phyloP scores from a whole-genome alignment of 768 basidiomycete genomes.

The Pleurotus tuber-regium region DNA sequence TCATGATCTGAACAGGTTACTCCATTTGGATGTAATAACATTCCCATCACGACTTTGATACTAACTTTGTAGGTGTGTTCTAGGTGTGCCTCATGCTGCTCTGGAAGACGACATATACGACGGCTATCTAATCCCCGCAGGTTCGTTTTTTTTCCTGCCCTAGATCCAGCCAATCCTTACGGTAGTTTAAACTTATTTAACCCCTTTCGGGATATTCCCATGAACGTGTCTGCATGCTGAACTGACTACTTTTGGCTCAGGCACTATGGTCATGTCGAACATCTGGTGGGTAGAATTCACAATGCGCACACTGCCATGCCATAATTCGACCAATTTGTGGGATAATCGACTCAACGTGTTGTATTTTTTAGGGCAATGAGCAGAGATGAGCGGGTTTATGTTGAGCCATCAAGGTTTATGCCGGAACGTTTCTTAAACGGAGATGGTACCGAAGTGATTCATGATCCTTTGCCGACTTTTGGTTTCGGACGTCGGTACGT shows the following conservation, averaged over 20 bases:
- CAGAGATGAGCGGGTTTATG: conserved; percentile 3
- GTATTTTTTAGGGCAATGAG: conserved; percentile 6
- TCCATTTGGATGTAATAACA: not conserved
- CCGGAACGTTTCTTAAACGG: conserved; percentile 6
- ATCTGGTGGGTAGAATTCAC: conserved; percentile 2
- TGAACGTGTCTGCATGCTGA: not conserved
- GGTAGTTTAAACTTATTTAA: not conserved
- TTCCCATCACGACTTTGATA: not conserved
- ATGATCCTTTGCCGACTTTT: conserved; percentile 3
- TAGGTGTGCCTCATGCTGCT: conserved; percentile 11
- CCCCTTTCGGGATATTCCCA: not conserved
- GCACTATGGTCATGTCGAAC: conserved; percentile 7
- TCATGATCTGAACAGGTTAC: no score
- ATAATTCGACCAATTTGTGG: not conserved
- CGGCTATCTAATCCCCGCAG: conserved; percentile 5
- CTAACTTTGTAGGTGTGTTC: not conserved
- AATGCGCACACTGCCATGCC: not conserved
- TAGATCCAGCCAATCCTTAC: not conserved
- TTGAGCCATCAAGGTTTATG: not conserved
- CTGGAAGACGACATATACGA: conserved; percentile 11
- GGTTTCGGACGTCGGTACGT: conserved; percentile 11
- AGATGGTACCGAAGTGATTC: conserved; percentile 1
- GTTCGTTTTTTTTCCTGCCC: not conserved
- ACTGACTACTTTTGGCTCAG: not conserved
- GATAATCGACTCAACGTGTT: not conserved